Conservation (phyloP, 163 green algal species). For the Scenedesmus sp. region DNA sequence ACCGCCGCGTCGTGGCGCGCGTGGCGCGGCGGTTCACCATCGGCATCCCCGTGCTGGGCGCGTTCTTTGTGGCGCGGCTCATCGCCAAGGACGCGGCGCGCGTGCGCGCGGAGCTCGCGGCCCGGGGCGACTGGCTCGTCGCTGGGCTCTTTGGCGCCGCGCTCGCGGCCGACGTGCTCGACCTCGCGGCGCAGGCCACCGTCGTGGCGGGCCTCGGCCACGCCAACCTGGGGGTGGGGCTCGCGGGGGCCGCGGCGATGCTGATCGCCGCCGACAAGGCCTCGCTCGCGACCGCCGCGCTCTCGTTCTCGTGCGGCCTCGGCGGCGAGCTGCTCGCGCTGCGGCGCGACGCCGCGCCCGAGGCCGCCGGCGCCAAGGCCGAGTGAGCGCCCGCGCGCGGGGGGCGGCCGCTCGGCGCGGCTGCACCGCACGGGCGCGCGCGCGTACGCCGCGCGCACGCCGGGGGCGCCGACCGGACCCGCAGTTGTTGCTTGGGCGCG, state of each 20-base stretch:
- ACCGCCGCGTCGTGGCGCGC: conserved; percentile 30
- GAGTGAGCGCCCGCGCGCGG: not conserved
- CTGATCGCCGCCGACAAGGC: conserved; percentile 30
- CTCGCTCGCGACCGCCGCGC: conserved; percentile 5
- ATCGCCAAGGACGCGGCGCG: conserved; percentile 17
- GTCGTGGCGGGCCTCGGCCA: conserved; percentile 31
- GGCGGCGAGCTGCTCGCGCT: conserved; percentile 36
- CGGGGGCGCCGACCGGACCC: no score
- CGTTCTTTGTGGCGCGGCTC: conserved; percentile 41
- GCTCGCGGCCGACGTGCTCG: conserved; percentile 20
- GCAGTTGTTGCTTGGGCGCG: no score
- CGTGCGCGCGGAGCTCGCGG: not conserved
- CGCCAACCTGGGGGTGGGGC: conserved; percentile 27
- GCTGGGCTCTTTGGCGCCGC: conserved; percentile 25
- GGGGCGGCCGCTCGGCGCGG: no score
- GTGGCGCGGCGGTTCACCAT: conserved; percentile 41
- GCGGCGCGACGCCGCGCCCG: not conserved
- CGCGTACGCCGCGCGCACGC: no score
- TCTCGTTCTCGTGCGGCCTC: conserved; percentile 37
- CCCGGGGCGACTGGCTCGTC: not conserved
- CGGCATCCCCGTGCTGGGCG: conserved; percentile 43
- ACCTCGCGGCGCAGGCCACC: conserved; percentile 38
- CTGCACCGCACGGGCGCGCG: no score
- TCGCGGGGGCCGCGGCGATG: conserved; percentile 27
- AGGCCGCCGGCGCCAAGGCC: not conserved